phyloP scores from a whole-genome alignment of 2,329 filamentous ascomycete species.

The Hymenoscyphus fraxineus region DNA sequence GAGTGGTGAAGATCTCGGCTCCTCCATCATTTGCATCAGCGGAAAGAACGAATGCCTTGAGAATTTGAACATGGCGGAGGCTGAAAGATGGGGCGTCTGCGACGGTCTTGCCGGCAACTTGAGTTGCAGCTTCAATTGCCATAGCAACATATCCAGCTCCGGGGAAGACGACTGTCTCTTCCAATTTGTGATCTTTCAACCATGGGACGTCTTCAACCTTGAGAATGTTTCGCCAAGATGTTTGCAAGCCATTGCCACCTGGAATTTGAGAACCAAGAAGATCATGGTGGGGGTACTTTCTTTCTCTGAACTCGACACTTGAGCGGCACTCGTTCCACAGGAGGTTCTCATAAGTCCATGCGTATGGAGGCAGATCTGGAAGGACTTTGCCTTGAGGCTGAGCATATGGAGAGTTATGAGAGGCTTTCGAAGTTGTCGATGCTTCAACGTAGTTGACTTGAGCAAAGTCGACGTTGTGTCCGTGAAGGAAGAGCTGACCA shows the following conservation, averaged over 20 bases:
- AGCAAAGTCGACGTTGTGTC: conserved; percentile 10
- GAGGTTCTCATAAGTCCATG: conserved; percentile 45
- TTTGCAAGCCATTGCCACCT: conserved; percentile 20
- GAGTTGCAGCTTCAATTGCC: conserved; percentile 42
- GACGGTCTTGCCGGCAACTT: conserved; percentile 13
- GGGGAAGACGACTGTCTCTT: conserved; percentile 38
- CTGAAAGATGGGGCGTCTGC: neutral
- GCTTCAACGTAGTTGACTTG: conserved; percentile 10
- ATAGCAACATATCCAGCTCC: conserved; percentile 42
- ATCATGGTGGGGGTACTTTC: conserved; percentile 33
- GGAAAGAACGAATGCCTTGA: conserved; percentile 9
- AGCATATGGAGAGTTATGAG: neutral
- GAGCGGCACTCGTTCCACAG: conserved; percentile 52
- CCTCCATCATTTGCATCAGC: conserved; percentile 6
- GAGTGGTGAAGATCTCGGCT: conserved; percentile 14
- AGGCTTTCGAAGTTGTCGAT: neutral
- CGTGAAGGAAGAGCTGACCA: conserved; percentile 10
- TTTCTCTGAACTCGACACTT: conserved; percentile 42
- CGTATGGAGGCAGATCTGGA: conserved; percentile 41
- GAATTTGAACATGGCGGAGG: conserved; percentile 12
- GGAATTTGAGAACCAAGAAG: conserved; percentile 36
- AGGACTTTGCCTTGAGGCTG: conserved; percentile 9
- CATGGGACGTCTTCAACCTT: conserved; percentile 39
- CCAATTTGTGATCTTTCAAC: conserved; percentile 42
- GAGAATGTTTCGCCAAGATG: conserved; percentile 28